phyloP scores from a whole-genome alignment of 768 basidiomycete species.

The Roridomyces roridus region DNA sequence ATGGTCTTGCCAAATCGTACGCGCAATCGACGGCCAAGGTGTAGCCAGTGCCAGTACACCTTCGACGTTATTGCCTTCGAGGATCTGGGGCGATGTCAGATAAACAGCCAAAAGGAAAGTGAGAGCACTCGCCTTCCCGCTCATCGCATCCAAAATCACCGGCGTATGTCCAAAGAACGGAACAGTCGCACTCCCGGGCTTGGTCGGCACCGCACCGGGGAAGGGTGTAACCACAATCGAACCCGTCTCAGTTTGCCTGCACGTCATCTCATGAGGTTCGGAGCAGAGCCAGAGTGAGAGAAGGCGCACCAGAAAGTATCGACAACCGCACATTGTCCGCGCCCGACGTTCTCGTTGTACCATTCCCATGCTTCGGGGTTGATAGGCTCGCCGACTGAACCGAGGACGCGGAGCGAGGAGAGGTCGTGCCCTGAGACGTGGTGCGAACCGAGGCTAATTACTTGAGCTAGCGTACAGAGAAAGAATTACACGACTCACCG shows the following conservation, averaged over 20 bases:
- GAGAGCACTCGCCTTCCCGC: slow-evolving; percentile 59
- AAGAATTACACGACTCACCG: slow-evolving; percentile 33
- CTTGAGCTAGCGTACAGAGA: no score
- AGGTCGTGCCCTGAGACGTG: slow-evolving; percentile 88
- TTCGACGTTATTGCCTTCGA: slow-evolving; percentile 85
- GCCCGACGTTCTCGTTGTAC: slow-evolving; percentile 96
- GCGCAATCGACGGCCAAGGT: slow-evolving; percentile 96
- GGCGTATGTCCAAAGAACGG: slow-evolving; percentile 97
- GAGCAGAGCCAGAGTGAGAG: no score
- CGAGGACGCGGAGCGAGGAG: slow-evolving; percentile 82
- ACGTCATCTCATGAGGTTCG: no score
- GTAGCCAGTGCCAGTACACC: slow-evolving; percentile 86
- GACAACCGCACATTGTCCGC: slow-evolving; percentile 87
- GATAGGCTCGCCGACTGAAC: slow-evolving; percentile 97
- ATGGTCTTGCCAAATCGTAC: slow-evolving; percentile 92
- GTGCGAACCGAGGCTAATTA: slow-evolving; percentile 70
- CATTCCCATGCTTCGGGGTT: slow-evolving; percentile 99
- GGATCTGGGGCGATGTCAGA: slow-evolving; percentile 42
- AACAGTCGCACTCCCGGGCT: slow-evolving; percentile 95
- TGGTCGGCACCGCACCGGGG: slow-evolving; percentile 95
- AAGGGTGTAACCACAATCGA: slow-evolving; percentile 94
- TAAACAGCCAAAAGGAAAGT: background rate
- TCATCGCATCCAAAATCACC: slow-evolving; percentile 84
- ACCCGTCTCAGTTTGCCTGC: slow-evolving; percentile 99
- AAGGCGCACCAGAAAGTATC: slow-evolving; percentile 81